These are phyloP conservation scores for Sophora flavescens DNA, from an alignment of 306 rosid genomes.

Conservation along the genomic window DNA sequence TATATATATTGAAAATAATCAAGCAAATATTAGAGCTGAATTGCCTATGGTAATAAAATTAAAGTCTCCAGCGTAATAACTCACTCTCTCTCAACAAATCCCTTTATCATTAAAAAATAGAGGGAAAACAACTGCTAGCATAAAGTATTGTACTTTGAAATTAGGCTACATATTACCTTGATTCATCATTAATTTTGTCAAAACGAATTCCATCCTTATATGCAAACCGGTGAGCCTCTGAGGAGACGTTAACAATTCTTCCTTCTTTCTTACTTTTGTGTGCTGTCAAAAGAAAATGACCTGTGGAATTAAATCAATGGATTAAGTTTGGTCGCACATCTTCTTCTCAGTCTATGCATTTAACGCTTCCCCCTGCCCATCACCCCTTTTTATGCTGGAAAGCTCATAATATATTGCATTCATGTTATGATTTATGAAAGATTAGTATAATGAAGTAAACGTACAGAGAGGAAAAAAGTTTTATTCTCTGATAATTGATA, in stretches of 20 bases:
- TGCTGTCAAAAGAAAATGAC: slow-evolving; percentile 89
- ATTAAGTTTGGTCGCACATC: slow-evolving; percentile 14
- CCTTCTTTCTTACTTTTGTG: slow-evolving; percentile 70
- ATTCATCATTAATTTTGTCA: slow-evolving; percentile 68
- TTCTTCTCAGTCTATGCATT: slow-evolving; percentile 29
- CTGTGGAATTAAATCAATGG: not conserved
- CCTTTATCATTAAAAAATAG: not conserved
- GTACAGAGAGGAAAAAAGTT: too few species aligned
- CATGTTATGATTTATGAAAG: not conserved
- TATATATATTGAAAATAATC: not conserved
- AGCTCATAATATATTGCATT: not conserved
- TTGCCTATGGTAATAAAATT: slow-evolving; percentile 24
- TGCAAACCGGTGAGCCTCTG: slow-evolving; percentile 67
- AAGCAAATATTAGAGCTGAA: slow-evolving; percentile 15
- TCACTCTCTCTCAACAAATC: not conserved
- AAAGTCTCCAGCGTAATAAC: slow-evolving; percentile 32
- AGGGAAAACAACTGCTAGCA: slow-evolving; percentile 20
- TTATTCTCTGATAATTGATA: too few species aligned
- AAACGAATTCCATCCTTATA: slow-evolving; percentile 85
- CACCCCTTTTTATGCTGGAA: not conserved
- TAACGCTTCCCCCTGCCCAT: not conserved
- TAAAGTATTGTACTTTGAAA: not conserved
- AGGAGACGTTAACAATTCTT: slow-evolving; percentile 85
- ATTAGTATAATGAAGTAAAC: not conserved
- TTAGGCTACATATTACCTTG: slow-evolving; percentile 36